Evolutionary conservation across 2,329 filamentous ascomycete species (phyloP).

Genomic region (Orbilia ellipsospora): DNA sequence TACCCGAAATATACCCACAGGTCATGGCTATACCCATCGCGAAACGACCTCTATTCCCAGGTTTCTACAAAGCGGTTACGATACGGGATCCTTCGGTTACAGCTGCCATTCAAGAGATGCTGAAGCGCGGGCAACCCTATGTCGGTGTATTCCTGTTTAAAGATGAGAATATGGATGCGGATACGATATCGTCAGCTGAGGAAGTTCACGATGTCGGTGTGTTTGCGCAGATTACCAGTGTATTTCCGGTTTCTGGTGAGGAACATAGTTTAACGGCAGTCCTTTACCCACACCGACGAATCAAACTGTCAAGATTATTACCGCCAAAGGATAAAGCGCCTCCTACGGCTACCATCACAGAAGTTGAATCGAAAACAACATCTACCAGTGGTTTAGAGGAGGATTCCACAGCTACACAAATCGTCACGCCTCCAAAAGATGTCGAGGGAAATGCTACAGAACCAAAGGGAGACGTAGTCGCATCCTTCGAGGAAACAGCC

Average conservation of each 20-base stretch:
- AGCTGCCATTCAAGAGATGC: slow-evolving; percentile 92
- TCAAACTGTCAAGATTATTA: slow-evolving; percentile 85
- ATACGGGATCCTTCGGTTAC: slow-evolving; percentile 93
- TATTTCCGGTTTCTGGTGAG: slow-evolving; percentile 89
- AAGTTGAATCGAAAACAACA: slow-evolving; percentile 60
- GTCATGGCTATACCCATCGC: slow-evolving; percentile 97
- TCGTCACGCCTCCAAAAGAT: slow-evolving; percentile 68
- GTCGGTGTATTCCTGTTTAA: slow-evolving; percentile 97
- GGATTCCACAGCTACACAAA: slow-evolving; percentile 69
- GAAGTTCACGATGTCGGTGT: slow-evolving; percentile 97
- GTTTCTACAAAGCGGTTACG: slow-evolving; percentile 98
- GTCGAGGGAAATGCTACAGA: slow-evolving; percentile 62
- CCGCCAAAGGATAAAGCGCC: slow-evolving; percentile 69
- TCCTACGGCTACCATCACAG: slow-evolving; percentile 61
- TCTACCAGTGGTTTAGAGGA: slow-evolving; percentile 66
- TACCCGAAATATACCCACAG: slow-evolving; percentile 96
- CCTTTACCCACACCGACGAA: slow-evolving; percentile 93
- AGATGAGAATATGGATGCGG: slow-evolving; percentile 91
- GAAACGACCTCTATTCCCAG: slow-evolving; percentile 91
- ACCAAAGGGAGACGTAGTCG: slow-evolving; percentile 89
- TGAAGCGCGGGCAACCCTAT: slow-evolving; percentile 96
- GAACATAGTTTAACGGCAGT: slow-evolving; percentile 89
- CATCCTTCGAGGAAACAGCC: slow-evolving; percentile 90
- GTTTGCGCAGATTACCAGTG: slow-evolving; percentile 90
- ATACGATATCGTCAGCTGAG: slow-evolving; percentile 87